Base-by-base conservation (phyloP, 1,284 basidiomycete species). In the Sutorius eximius region DNA sequence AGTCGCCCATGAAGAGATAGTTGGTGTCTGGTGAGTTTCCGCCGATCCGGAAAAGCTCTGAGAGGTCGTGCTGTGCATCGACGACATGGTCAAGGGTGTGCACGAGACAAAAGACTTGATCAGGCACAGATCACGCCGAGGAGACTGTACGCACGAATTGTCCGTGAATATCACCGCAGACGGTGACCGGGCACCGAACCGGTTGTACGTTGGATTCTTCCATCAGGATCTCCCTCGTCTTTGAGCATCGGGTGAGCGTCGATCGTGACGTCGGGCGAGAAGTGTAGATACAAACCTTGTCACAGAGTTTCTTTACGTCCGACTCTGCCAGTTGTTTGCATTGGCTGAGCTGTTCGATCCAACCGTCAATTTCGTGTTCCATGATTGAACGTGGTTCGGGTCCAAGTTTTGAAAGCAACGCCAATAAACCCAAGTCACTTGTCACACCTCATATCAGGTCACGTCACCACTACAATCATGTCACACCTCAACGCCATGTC, bases 1-100 rank as follows among this genome's bases (percentile, higher is more conserved):
- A 99, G 80, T 99, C 96, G 44, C 97, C 97, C 97, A 99, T 99
- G 81, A 99, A 99, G 64, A 99, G 90, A 76, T 99, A 99, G 78
- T 99, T 99, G 60, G 97, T 98, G 78, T 99, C 97, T 56, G 96
- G 97, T 42, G 95, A 98, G 79, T 98, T 98, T 58, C 96, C 97
- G 51, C 97, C 96, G 72, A 99, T 99, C 53, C 95, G 90, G 80
- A 99, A 99, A 45, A 99, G 88, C 74, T 99, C 97, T 58, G 95
- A 97, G 53, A 99, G 88, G 79, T 99, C 97, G 76, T 98, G 95
- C 95, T 98, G 72, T 37, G 22, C 27, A 50, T 51, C 48, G 24
- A 51, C 18, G 29, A 32, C 20, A 10, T 24, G 29, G 47, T 48
- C 52, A 18, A 49, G 44, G 44, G 43, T 52, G 53, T 62, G 54